phyloP scores from a whole-genome alignment of 2,329 filamentous ascomycete genomes.

The Colletotrichum aenigma region DNA sequence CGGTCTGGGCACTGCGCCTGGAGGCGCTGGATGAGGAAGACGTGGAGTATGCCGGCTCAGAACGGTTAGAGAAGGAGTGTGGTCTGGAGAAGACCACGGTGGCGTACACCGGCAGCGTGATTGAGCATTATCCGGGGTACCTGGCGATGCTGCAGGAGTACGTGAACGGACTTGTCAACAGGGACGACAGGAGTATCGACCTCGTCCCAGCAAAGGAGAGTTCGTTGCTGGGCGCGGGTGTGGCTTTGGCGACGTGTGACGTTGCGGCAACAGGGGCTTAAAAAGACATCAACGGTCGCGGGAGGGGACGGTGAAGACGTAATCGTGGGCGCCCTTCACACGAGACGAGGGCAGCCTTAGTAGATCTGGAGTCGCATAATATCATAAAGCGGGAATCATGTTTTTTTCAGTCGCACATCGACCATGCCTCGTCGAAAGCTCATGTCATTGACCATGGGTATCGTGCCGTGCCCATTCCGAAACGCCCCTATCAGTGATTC shows the following conservation, averaged over 20 bases:
- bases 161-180: conserved; percentile 61
- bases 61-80: conserved; percentile 54
- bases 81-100: conserved; percentile 59
- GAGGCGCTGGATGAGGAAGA: conserved; percentile 43
- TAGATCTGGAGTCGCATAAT: neutral
- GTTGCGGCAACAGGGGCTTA: neutral
- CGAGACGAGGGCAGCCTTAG: neutral
- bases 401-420: neutral
- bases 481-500: neutral
- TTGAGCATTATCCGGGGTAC: conserved; percentile 79
- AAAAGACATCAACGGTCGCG: neutral
- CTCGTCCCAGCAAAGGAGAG: conserved; percentile 76
- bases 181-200: conserved; percentile 49
- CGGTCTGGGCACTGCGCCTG: conserved; percentile 61
- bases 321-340: neutral
- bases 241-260: conserved; percentile 58
- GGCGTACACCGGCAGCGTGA: conserved; percentile 81
- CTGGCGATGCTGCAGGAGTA: conserved; percentile 64
- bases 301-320: neutral
- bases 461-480: neutral
- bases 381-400: neutral
- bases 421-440: neutral
- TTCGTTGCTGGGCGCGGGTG: conserved; percentile 76
- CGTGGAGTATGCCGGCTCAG: conserved; percentile 21
- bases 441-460: neutral